Percentiles rank a stretch among this genome's conserved stretches.
Evolutionary conservation across 352 stramenopile genomes (phyloP).

Genomic region (Phytophthora ohioensis): DNA sequence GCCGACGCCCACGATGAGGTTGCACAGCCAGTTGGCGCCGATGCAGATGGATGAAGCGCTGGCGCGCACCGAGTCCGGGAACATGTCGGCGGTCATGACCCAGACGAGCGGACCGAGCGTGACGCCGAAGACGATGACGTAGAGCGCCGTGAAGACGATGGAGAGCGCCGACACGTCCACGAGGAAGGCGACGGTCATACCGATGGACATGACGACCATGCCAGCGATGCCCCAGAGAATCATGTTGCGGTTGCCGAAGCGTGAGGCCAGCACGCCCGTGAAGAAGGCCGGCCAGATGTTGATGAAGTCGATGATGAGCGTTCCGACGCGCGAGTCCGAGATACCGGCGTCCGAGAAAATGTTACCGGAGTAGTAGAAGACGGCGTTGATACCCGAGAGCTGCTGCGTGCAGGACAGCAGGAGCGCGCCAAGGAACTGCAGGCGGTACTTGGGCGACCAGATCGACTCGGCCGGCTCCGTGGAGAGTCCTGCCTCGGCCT

Average conservation of each 20-base stretch:
- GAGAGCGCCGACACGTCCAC: conserved; percentile 45
- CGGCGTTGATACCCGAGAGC: conserved; percentile 59
- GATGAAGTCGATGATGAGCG: no score
- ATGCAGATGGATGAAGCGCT: conserved; percentile 51
- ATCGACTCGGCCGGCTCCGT: conserved; percentile 24
- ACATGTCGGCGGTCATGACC: conserved; percentile 31
- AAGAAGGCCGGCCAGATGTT: no score
- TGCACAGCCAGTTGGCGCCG: conserved; percentile 51
- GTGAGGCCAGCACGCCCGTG: conserved; percentile 33
- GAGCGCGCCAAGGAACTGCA: conserved; percentile 42
- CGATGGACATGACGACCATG: conserved; percentile 61
- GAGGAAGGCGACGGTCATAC: conserved; percentile 59
- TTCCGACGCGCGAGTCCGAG: no score
- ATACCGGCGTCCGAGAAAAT: no score
- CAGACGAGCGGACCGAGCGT: conserved; percentile 62
- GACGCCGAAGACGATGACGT: conserved; percentile 53
- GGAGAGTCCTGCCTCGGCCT: conserved; percentile 15
- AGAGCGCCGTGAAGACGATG: conserved; percentile 58
- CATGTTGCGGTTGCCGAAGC: conserved; percentile 65
- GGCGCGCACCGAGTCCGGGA: conserved; percentile 41
- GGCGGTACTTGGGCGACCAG: conserved; percentile 37
- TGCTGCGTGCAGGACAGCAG: conserved; percentile 50
- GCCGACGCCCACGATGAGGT: conserved; percentile 53
- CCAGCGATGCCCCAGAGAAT: conserved; percentile 51
- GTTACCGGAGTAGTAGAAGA: no score